Conservation (phyloP, 2,329 filamentous ascomycete species). For the Nemania sp. region DNA sequence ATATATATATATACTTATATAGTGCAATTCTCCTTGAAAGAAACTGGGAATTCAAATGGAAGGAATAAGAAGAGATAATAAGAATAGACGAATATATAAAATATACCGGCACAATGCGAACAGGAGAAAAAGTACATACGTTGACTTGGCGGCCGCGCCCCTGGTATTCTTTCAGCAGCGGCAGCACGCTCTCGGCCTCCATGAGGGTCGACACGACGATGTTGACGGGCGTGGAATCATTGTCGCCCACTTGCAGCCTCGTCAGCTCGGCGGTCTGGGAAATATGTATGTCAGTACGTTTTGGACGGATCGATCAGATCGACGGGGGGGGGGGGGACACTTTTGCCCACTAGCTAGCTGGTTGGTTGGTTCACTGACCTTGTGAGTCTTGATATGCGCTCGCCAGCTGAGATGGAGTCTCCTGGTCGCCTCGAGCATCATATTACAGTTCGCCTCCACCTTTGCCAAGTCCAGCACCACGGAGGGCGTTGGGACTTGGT, state of each 20-base stretch:
- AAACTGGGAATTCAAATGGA: no score
- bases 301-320: constrained; percentile 3
- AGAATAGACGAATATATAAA: no score
- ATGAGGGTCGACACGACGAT: constrained; percentile 75
- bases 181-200: constrained; percentile 70
- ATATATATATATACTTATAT: no score
- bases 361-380: constrained; percentile 58
- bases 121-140: constrained; percentile 46
- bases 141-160: constrained; percentile 59
- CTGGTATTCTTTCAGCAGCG: constrained; percentile 63
- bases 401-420: constrained; percentile 68
- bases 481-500: constrained; percentile 67
- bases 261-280: constrained; percentile 67
- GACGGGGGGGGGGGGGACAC: neutral
- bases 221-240: constrained; percentile 53
- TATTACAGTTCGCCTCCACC: constrained; percentile 67
- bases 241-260: constrained; percentile 69
- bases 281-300: constrained; percentile 24
- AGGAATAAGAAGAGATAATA: no score
- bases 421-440: constrained; percentile 69
- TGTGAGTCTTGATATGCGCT: constrained; percentile 83
- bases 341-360: no score
- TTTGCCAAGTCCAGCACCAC: constrained; percentile 71
- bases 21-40: no score
- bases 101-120: no score